These are phyloP conservation scores for Lasiodiplodia theobromae DNA, from an alignment of 2,329 filamentous ascomycete genomes.

Conservation along the genomic window DNA sequence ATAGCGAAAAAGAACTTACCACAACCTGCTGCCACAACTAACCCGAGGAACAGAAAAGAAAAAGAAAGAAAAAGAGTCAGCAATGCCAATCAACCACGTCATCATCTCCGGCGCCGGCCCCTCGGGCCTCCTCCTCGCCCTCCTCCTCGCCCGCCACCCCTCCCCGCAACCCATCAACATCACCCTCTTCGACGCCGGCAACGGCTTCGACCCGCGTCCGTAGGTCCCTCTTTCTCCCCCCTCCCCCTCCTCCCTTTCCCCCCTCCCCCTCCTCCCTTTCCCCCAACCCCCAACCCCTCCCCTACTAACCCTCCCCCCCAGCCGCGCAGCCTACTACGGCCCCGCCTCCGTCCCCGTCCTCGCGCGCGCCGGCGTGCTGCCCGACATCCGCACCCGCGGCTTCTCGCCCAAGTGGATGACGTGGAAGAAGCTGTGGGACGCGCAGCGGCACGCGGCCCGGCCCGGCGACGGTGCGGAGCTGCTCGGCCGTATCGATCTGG, in stretches of 20 bases:
- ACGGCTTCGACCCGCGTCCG: constrained; percentile 64
- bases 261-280: too few relatives aligned
- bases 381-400: constrained; percentile 55
- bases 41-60: neutral
- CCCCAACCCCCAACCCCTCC: too few relatives aligned
- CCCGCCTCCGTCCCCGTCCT: constrained; percentile 66
- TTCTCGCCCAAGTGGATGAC: constrained; percentile 38
- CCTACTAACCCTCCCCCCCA: too few relatives aligned
- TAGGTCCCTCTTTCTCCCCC: neutral
- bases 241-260: too few relatives aligned
- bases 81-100: constrained; percentile 34
- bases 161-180: constrained; percentile 51
- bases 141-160: constrained; percentile 61
- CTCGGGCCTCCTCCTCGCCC: constrained; percentile 44
- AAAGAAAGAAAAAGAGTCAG: neutral
- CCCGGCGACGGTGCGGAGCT: constrained; percentile 30
- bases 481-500: constrained; percentile 34
- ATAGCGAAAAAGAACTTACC: neutral
- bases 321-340: constrained; percentile 67
- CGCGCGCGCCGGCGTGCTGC: constrained; percentile 64
- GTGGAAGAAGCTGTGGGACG: constrained; percentile 24
- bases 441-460: constrained; percentile 37
- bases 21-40: too few relatives aligned
- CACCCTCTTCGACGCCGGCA: constrained; percentile 63
- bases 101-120: constrained; percentile 44